Evolutionary conservation across 116 monocot species (phyloP).

Genomic region (Cymodocea nodosa): DNA sequence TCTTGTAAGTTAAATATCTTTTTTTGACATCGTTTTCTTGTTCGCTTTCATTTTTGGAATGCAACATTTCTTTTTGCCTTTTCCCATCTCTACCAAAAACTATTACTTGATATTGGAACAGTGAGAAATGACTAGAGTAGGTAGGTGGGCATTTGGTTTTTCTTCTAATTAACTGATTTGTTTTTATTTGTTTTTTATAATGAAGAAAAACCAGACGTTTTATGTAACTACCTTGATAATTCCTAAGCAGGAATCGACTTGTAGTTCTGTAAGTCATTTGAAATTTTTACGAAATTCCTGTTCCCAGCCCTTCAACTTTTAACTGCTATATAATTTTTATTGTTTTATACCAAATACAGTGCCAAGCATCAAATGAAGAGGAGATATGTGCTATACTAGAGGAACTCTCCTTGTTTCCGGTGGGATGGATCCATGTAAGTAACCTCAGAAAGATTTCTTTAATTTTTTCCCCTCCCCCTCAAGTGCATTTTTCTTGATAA

Average conservation of each 20-base stretch:
- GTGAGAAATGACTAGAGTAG: neutral
- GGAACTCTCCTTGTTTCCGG: constrained; percentile 54
- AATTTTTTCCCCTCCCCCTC: too few species aligned
- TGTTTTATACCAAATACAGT: constrained; percentile 29
- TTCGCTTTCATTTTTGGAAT: too few species aligned
- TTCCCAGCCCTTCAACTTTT: neutral
- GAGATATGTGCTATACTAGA: constrained; percentile 68
- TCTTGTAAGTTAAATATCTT: constrained; percentile 43
- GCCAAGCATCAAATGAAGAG: constrained; percentile 80
- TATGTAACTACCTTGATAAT: constrained; percentile 76
- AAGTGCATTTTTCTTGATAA: too few species aligned
- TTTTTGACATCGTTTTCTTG: neutral
- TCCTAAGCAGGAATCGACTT: constrained; percentile 85
- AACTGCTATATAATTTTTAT: neutral
- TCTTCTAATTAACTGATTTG: neutral
- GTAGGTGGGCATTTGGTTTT: neutral
- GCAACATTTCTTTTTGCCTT: neutral
- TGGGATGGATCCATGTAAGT: constrained; percentile 96
- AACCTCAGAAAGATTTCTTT: neutral
- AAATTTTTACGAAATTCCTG: neutral
- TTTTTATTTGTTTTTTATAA: neutral
- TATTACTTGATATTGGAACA: neutral
- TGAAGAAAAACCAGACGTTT: constrained; percentile 66
- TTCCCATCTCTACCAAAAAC: neutral
- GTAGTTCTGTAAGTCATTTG: constrained; percentile 50